A percentile compares a stretch with the other conserved stretches of the same genome.
Conservation (phyloP, 73 alveolate species). For the Effrenium voratum region DNA sequence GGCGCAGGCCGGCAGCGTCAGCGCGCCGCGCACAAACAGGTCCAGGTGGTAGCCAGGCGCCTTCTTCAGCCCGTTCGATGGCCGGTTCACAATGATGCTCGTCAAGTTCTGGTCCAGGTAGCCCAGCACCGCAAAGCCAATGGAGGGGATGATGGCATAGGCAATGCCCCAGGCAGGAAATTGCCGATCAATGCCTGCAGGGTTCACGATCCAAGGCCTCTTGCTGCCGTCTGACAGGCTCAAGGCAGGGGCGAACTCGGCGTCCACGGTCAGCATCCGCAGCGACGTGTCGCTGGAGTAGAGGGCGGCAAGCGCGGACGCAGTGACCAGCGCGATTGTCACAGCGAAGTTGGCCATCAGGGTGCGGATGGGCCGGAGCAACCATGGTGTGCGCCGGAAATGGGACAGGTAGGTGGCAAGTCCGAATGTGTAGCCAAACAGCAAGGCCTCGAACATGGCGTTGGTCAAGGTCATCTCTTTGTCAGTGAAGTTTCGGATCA, state of each 20-base stretch:
- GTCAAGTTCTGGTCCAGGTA: conserved; percentile 19
- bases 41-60: not conserved
- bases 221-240: conserved; percentile 2
- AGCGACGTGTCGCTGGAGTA: not conserved
- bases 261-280: conserved; percentile 2
- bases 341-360: conserved; percentile 9
- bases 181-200: not conserved
- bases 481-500: not conserved
- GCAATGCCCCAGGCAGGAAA: conserved; percentile 18
- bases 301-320: not conserved
- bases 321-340: not conserved
- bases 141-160: not conserved
- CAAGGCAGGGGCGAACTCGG: not conserved
- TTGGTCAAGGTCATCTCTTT: not conserved
- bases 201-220: conserved; percentile 34
- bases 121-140: conserved; percentile 4
- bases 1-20: not conserved
- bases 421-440: not conserved
- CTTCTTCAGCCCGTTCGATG: not conserved
- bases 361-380: conserved; percentile 11
- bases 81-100: conserved; percentile 4
- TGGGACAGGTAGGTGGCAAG: not conserved
- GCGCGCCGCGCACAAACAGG: conserved; percentile 10
- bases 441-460: not conserved
- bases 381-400: not conserved